These are phyloP conservation scores for Rhizopogon sp. DNA, from an alignment of 768 basidiomycete species.

Conservation along the genomic window DNA sequence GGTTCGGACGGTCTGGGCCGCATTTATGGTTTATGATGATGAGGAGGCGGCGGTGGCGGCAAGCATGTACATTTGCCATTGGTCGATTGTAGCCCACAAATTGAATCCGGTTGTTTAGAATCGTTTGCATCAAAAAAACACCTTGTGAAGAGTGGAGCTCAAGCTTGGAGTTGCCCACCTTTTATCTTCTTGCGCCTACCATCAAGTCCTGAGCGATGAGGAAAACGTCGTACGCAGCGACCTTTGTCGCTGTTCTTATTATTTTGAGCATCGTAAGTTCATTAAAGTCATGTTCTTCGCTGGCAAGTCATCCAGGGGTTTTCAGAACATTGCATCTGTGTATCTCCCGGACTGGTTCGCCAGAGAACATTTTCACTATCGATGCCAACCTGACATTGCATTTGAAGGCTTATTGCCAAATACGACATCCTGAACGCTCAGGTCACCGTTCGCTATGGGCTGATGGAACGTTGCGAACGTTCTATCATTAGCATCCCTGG, in stretches of 20 bases:
- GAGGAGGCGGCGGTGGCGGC: no score
- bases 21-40: no score
- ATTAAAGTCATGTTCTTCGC: not conserved
- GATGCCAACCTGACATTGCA: slow-evolving; percentile 16
- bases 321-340: slow-evolving; percentile 54
- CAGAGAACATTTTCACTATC: slow-evolving; percentile 13
- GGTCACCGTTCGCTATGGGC: slow-evolving; percentile 53
- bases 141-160: no score
- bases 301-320: not conserved
- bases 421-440: slow-evolving; percentile 43
- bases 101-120: no score
- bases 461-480: slow-evolving; percentile 53
- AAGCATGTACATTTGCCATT: no score
- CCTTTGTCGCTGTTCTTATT: slow-evolving; percentile 51
- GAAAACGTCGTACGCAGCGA: slow-evolving; percentile 63
- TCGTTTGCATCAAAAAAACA: no score
- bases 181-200: not conserved
- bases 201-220: slow-evolving; percentile 39
- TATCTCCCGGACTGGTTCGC: slow-evolving; percentile 62
- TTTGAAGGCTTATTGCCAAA: slow-evolving; percentile 37
- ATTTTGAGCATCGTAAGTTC: slow-evolving; percentile 47
- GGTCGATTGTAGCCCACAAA: not conserved
- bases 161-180: not conserved
- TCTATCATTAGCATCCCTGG: slow-evolving; percentile 43
- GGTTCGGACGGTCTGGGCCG: no score